phyloP scores from a whole-genome alignment of 2,329 filamentous ascomycete species.

The Aureobasidium namibiae region DNA sequence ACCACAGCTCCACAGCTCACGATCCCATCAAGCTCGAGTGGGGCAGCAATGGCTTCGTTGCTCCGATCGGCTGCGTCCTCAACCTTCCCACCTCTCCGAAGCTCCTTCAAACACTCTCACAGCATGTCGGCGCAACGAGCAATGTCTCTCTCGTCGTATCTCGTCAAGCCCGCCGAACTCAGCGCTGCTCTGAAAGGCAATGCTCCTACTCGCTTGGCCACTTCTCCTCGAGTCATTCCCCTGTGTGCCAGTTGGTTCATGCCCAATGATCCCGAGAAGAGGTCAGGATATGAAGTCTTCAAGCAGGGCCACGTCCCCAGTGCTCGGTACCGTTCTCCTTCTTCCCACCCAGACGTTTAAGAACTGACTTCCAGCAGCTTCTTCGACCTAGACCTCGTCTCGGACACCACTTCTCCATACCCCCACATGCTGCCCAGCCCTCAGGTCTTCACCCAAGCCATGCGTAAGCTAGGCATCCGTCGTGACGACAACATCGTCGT shows the following conservation, averaged over 20 bases:
- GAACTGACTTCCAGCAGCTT: conserved; percentile 40
- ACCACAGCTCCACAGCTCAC: neutral
- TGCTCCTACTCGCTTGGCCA: conserved; percentile 68
- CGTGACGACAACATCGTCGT: conserved; percentile 86
- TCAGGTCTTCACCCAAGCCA: conserved; percentile 73
- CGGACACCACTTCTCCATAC: conserved; percentile 80
- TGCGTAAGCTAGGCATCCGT: conserved; percentile 80
- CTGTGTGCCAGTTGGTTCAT: conserved; percentile 95
- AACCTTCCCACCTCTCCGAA: neutral
- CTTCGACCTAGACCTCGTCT: conserved; percentile 90
- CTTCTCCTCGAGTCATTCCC: conserved; percentile 74
- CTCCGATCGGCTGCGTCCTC: neutral
- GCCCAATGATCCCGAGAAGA: conserved; percentile 69
- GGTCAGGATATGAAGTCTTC: conserved; percentile 74
- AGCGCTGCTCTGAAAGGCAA: conserved; percentile 75
- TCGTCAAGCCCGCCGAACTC: conserved; percentile 79
- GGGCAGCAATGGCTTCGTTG: conserved; percentile 7
- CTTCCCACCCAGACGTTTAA: too few relatives aligned
- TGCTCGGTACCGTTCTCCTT: conserved; percentile 44
- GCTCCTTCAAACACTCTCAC: neutral
- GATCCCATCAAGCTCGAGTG: neutral
- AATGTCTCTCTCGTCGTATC: conserved; percentile 61
- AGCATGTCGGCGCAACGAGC: conserved; percentile 1
- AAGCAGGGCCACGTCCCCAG: conserved; percentile 75
- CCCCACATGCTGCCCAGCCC: conserved; percentile 91